phyloP scores from a whole-genome alignment of 192 early-diverging fungal species.

The Rhizoclosmatium globosum region DNA sequence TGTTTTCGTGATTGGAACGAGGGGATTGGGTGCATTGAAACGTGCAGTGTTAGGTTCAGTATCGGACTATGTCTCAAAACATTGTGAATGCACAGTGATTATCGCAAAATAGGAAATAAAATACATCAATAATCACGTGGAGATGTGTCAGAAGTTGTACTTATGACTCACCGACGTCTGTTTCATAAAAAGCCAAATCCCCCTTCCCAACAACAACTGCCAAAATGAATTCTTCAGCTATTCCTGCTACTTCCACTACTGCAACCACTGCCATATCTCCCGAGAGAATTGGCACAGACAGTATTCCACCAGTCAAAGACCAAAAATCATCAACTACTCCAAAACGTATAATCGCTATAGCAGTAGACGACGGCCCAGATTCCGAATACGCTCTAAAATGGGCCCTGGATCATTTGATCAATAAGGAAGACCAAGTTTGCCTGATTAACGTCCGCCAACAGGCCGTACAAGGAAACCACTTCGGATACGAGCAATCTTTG shows the following conservation, averaged over 20 bases:
- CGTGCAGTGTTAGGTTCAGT: conserved; percentile 43
- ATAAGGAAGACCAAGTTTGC: neutral
- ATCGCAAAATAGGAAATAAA: neutral
- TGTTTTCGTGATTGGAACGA: conserved; percentile 62
- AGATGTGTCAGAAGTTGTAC: too few relatives aligned
- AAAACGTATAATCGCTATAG: conserved; percentile 40
- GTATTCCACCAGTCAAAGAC: neutral
- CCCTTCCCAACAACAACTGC: too few relatives aligned
- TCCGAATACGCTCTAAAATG: conserved; percentile 41
- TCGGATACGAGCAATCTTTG: neutral
- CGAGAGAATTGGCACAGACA: conserved; percentile 3
- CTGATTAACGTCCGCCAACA: conserved; percentile 19
- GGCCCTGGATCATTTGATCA: conserved; percentile 38
- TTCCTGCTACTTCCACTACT: neutral
- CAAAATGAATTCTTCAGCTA: neutral
- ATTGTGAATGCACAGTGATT: neutral
- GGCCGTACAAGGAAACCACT: neutral
- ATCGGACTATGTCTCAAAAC: conserved; percentile 50
- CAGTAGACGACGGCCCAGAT: conserved; percentile 37
- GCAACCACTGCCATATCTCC: conserved; percentile 3
- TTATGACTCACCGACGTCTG: too few relatives aligned
- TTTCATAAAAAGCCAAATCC: too few relatives aligned
- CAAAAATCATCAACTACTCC: neutral
- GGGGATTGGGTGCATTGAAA: conserved; percentile 54
- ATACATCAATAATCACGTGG: too few relatives aligned